A percentile compares a stretch with the other conserved stretches of the same genome.
These are phyloP conservation scores for Antitrichia curtipendula DNA, from an alignment of 225 moss, liverwort and hornwort species.

Conservation along the genomic window DNA sequence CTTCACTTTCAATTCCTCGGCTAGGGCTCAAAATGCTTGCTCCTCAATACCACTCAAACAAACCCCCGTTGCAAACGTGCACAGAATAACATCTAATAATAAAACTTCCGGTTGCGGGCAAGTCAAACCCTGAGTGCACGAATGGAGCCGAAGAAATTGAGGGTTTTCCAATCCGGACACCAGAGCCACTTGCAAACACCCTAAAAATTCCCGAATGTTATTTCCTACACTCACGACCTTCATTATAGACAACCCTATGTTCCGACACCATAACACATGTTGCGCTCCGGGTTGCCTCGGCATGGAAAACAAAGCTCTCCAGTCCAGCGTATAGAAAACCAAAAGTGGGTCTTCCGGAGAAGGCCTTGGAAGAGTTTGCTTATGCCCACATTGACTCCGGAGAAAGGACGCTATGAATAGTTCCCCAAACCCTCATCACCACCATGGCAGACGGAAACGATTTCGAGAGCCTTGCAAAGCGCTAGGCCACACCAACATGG, in stretches of 20 bases:
- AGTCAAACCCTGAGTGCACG: neutral
- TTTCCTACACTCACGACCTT: neutral
- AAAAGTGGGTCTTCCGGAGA: neutral
- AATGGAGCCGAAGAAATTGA: neutral
- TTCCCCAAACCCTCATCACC: slow-evolving; percentile 1
- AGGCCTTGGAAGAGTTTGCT: neutral
- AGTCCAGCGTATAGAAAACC: neutral
- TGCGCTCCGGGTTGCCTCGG: neutral
- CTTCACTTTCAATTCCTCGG: neutral
- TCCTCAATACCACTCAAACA: neutral
- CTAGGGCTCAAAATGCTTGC: neutral
- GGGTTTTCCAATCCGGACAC: neutral
- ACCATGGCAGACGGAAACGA: neutral
- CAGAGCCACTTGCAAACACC: neutral
- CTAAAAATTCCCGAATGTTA: neutral
- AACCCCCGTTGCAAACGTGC: neutral
- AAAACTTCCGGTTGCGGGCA: neutral
- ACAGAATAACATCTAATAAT: neutral
- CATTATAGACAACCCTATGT: neutral
- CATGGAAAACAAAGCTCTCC: neutral
- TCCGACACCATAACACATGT: neutral
- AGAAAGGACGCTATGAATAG: neutral
- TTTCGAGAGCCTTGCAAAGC: neutral
- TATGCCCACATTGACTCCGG: neutral
- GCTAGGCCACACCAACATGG: neutral